Evolutionary conservation across 1,139 yeast species (phyloP), one percentile per base, ranked within the genome.

Genomic region (Ogataea hybrid): DNA sequence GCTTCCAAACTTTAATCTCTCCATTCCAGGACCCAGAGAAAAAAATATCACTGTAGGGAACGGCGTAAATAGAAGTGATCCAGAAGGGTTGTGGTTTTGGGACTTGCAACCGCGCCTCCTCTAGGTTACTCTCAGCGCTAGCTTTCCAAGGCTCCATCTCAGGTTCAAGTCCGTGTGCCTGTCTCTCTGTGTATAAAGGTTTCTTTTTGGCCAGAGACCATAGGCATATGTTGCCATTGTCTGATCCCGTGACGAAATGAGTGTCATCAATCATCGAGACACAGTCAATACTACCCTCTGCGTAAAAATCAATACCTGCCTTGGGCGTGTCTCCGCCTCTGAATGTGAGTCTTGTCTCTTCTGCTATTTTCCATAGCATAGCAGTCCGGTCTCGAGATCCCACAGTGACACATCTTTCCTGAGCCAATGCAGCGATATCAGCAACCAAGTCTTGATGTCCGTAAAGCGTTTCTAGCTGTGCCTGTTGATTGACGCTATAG

Each of bases 351-450:
- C 97, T 77, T 2, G 95, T 80, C 66, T 92, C 98, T 57, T 94
- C 98, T 21, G 95, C 79, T 51, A 92, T 88, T 64, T 94, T 92
- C 98, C 98, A 92, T 56, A 87, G 71, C 82, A 94, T 84, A 14
- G 94, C 97, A 1, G 96, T 86, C 56, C 95, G 81, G 65, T 92
- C 98, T 57, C 98, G 77, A 5, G 95, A 75, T 16, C 98, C 98
- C 20, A 90, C 97, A 17, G 96, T 87, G 28, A 92, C 92, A 70
- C 98, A 92, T 39, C 96, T 79, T 60, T 92, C 97, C 63, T 81
- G 80, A 14, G 79, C 77, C 50, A 92, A 70, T 0, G 96, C 85
- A 18, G 89, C 69, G 43, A 92, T 82, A 58, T 83, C 97, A 34
- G 77, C 75, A 33, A 92, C 90, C 43, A 77, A 71, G 61, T 94